Evolutionary conservation across 805 yeast species (phyloP).

Genomic region (Priceomyces castillae): DNA sequence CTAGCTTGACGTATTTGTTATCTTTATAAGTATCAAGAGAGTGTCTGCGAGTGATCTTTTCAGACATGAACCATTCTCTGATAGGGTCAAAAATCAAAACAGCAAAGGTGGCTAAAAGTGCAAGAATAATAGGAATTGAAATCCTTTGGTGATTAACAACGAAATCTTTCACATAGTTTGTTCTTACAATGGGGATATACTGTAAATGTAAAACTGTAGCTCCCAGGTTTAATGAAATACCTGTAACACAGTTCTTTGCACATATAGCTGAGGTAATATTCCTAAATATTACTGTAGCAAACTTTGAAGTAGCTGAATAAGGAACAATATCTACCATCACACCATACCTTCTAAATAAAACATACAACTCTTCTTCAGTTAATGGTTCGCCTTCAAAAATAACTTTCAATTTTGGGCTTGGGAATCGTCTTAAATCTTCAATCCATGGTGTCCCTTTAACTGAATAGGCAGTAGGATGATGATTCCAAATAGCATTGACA

Average conservation of each 20-base stretch:
- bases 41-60: conserved; percentile 63
- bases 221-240: conserved; percentile 55
- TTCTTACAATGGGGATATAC: conserved; percentile 57
- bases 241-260: conserved; percentile 90
- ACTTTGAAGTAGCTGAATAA: conserved; percentile 40
- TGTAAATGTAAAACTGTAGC: conserved; percentile 67
- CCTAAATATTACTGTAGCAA: conserved; percentile 56
- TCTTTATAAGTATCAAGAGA: conserved; percentile 48
- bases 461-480: conserved; percentile 53
- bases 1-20: conserved; percentile 24
- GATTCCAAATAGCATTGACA: conserved; percentile 12
- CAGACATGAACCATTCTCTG: conserved; percentile 72
- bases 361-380: conserved; percentile 77
- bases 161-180: conserved; percentile 53
- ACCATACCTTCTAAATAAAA: conserved; percentile 85
- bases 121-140: conserved; percentile 75
- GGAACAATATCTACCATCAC: conserved; percentile 71
- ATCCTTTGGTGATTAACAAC: conserved; percentile 77
- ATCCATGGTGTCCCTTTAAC: conserved; percentile 96
- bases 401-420: conserved; percentile 61
- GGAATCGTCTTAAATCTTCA: conserved; percentile 82
- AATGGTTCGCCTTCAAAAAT: conserved; percentile 74
- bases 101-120: conserved; percentile 75
- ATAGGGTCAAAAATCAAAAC: conserved; percentile 91
- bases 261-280: conserved; percentile 67